A percentile compares a stretch with the other conserved stretches of the same genome.
Evolutionary conservation across 352 stramenopile species (phyloP).

Genomic region (Thalassiosira mediterranea): DNA sequence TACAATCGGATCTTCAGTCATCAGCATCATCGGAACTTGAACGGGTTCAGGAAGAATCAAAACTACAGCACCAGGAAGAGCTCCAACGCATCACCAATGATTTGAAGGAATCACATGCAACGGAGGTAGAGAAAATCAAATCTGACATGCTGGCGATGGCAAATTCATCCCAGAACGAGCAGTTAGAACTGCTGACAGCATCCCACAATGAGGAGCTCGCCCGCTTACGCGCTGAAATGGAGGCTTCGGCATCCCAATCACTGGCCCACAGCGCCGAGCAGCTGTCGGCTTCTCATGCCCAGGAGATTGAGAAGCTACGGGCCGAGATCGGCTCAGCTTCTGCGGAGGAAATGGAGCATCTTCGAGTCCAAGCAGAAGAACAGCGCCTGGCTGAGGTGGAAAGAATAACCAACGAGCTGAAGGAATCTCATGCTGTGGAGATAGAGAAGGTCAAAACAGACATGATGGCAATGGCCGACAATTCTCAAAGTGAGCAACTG

Average conservation of each 20-base stretch:
- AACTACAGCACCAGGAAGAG: slow-evolving; percentile 7
- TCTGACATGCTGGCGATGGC: slow-evolving; percentile 17
- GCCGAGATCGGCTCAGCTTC: slow-evolving; percentile 35
- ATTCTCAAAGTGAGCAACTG: slow-evolving; percentile 33
- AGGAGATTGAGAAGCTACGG: slow-evolving; percentile 6
- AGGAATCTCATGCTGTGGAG: slow-evolving; percentile 34
- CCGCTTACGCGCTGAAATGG: slow-evolving; percentile 17
- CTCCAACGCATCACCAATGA: slow-evolving; percentile 18
- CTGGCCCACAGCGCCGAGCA: slow-evolving; percentile 27
- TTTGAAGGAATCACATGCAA: slow-evolving; percentile 16
- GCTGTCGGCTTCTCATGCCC: neutral
- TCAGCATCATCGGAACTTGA: slow-evolving; percentile 2
- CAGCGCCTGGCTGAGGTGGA: slow-evolving; percentile 45
- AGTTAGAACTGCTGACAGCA: slow-evolving; percentile 21
- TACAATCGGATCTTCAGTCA: neutral
- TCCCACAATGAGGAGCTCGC: slow-evolving; percentile 39
- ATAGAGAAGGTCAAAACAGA: slow-evolving; percentile 43
- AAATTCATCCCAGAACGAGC: slow-evolving; percentile 27
- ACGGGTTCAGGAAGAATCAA: slow-evolving; percentile 21
- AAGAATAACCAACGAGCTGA: slow-evolving; percentile 39
- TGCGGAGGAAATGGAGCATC: slow-evolving; percentile 27
- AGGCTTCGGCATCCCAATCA: slow-evolving; percentile 23
- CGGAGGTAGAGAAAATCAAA: slow-evolving; percentile 20
- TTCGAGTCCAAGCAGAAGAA: slow-evolving; percentile 26
- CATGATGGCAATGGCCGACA: slow-evolving; percentile 35